phyloP scores from a whole-genome alignment of 2,329 filamentous ascomycete genomes.

The Corinectria fuckeliana region DNA sequence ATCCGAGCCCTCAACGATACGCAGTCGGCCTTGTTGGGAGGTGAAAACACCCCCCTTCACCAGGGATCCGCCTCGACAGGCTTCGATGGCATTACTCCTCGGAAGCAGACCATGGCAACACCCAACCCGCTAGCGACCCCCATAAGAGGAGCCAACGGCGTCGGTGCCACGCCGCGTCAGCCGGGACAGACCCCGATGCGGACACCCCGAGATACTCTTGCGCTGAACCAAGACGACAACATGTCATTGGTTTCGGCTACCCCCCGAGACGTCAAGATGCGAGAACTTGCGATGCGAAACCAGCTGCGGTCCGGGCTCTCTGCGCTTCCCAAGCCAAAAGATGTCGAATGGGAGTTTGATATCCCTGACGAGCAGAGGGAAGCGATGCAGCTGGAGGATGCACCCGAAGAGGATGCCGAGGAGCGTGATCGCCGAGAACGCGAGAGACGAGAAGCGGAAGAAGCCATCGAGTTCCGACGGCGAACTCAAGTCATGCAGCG shows the following conservation, averaged over 20 bases:
- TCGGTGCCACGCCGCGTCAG: constrained; percentile 71
- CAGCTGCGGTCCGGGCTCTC: constrained; percentile 77
- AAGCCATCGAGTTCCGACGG: constrained; percentile 80
- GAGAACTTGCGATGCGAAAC: constrained; percentile 71
- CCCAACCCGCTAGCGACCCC: constrained; percentile 96
- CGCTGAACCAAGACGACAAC: constrained; percentile 76
- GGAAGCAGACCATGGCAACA: constrained; percentile 82
- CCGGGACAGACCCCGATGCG: constrained; percentile 83
- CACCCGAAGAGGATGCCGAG: constrained; percentile 66
- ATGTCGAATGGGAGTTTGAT: constrained; percentile 93
- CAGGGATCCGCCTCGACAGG: constrained; percentile 85
- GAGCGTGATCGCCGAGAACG: constrained; percentile 81
- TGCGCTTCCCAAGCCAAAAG: constrained; percentile 88
- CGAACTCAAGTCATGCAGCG: constrained; percentile 92
- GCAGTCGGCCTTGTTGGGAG: constrained; percentile 89
- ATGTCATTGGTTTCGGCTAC: constrained; percentile 76
- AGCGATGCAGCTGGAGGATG: constrained; percentile 49
- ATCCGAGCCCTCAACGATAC: constrained; percentile 92
- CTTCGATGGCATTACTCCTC: constrained; percentile 83
- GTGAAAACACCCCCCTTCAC: constrained; percentile 89
- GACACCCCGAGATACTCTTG: constrained; percentile 87
- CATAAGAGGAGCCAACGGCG: constrained; percentile 68
- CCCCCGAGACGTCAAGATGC: constrained; percentile 75
- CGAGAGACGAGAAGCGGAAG: constrained; percentile 72
- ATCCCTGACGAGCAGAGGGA: constrained; percentile 83